A percentile compares a stretch with the other conserved stretches of the same genome.
Evolutionary conservation across 768 basidiomycete species (phyloP).

Genomic region (Russula earlei): DNA sequence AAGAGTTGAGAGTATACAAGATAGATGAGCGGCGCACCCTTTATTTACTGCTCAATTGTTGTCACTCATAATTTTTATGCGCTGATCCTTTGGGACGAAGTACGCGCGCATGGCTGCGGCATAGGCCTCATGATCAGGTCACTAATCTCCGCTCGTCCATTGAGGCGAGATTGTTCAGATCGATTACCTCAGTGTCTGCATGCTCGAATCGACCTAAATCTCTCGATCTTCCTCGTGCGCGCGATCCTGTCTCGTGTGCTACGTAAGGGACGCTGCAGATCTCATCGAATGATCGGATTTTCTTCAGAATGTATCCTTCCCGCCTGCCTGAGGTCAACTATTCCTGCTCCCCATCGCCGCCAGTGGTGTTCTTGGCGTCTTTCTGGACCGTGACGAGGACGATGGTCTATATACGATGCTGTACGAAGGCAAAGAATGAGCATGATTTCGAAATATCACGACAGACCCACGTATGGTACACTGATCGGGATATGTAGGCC

Average conservation of each 20-base stretch:
- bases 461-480: too few species aligned
- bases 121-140: background rate
- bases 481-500: background rate
- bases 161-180: background rate
- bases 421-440: background rate
- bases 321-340: background rate
- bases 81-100: background rate
- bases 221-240: background rate
- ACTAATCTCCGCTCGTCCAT: background rate
- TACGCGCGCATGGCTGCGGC: too few species aligned
- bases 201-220: background rate
- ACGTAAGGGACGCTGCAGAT: background rate
- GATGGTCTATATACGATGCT: background rate
- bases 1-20: background rate
- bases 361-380: background rate
- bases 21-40: background rate
- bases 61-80: slow-evolving; percentile 1
- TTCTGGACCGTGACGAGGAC: background rate
- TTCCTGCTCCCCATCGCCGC: background rate
- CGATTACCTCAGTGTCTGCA: background rate
- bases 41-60: background rate
- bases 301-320: too few species aligned
- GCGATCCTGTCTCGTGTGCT: too few species aligned
- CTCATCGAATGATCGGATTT: too few species aligned
- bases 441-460: too few species aligned